Evolutionary conservation across 805 yeast species (phyloP).

Genomic region (Metschnikowia dekortorum): DNA sequence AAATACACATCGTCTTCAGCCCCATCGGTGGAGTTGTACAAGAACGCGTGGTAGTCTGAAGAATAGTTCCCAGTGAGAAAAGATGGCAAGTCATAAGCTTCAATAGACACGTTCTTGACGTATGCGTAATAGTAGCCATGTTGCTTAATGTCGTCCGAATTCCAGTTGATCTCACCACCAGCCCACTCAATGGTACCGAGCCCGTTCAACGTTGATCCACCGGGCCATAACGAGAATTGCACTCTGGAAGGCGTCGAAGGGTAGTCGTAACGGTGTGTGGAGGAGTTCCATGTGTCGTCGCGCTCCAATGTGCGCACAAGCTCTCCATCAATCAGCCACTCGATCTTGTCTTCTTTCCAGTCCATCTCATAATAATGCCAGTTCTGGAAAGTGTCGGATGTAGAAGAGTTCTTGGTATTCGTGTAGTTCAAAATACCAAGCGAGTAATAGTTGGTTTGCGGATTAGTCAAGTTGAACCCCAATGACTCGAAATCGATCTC

Average conservation of each 20-base stretch:
- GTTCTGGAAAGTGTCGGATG: conserved; percentile 56
- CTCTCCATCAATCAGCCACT: conserved; percentile 72
- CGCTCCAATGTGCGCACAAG: conserved; percentile 60
- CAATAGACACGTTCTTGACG: conserved; percentile 54
- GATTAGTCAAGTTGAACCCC: conserved; percentile 63
- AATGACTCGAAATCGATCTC: conserved; percentile 87
- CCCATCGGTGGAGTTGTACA: conserved; percentile 45
- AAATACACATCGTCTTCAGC: conserved; percentile 42
- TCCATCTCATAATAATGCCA: conserved; percentile 76
- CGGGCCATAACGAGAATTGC: conserved; percentile 77
- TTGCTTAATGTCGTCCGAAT: conserved; percentile 62
- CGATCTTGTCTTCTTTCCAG: conserved; percentile 69
- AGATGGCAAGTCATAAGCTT: conserved; percentile 71
- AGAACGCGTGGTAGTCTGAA: conserved; percentile 45
- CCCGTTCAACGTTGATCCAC: conserved; percentile 52
- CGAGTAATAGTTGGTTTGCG: conserved; percentile 77
- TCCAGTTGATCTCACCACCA: conserved; percentile 86
- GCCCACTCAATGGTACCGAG: conserved; percentile 77
- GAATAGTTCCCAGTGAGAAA: conserved; percentile 43
- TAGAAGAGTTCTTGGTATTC: conserved; percentile 44
- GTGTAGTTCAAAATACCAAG: conserved; percentile 69
- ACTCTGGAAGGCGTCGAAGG: conserved; percentile 77
- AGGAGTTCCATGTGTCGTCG: conserved; percentile 57
- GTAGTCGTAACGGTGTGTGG: conserved; percentile 50
- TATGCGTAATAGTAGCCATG: conserved; percentile 80